Percentiles rank a stretch among this genome's conserved stretches.
These are phyloP conservation scores for Chaetothyriales sp. DNA, from an alignment of 2,329 filamentous ascomycete species.

Conservation along the genomic window DNA sequence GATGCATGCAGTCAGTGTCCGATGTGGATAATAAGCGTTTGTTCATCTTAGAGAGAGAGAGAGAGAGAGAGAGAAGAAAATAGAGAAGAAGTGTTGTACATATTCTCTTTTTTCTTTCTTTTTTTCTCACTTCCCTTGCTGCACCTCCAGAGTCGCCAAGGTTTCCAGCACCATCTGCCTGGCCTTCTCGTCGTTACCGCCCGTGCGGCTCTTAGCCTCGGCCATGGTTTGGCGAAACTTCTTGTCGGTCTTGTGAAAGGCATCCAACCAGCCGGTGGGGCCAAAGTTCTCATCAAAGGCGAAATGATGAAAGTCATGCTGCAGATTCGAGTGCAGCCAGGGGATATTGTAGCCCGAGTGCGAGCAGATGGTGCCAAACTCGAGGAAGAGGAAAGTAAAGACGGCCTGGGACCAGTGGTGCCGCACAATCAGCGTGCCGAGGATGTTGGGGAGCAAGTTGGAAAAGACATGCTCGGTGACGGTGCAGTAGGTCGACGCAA, in stretches of 20 bases:
- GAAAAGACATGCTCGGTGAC: constrained; percentile 7
- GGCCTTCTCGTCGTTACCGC: background rate
- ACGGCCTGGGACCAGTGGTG: constrained; percentile 8
- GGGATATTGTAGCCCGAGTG: constrained; percentile 8
- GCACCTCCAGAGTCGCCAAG: background rate
- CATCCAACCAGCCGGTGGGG: constrained; percentile 15
- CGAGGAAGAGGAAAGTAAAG: constrained; percentile 7
- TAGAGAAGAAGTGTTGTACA: too few species aligned
- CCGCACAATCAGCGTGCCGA: constrained; percentile 5
- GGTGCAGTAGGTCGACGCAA: constrained; percentile 7
- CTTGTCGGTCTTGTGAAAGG: background rate
- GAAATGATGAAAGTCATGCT: constrained; percentile 18
- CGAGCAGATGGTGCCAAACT: constrained; percentile 7
- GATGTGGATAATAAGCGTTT: too few species aligned
- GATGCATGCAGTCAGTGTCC: too few species aligned
- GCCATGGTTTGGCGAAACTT: background rate
- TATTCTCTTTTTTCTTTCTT: too few species aligned
- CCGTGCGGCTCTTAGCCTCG: background rate
- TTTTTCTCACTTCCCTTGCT: background rate
- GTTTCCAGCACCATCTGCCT: background rate
- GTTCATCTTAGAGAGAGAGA: too few species aligned
- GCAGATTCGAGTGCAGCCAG: constrained; percentile 6
- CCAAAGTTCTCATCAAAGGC: constrained; percentile 9
- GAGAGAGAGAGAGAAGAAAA: too few species aligned
- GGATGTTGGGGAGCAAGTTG: constrained; percentile 4